Evolutionary conservation across 371 early-diverging fungal species (phyloP).

Genomic region (Blastocladiella emersonii): DNA sequence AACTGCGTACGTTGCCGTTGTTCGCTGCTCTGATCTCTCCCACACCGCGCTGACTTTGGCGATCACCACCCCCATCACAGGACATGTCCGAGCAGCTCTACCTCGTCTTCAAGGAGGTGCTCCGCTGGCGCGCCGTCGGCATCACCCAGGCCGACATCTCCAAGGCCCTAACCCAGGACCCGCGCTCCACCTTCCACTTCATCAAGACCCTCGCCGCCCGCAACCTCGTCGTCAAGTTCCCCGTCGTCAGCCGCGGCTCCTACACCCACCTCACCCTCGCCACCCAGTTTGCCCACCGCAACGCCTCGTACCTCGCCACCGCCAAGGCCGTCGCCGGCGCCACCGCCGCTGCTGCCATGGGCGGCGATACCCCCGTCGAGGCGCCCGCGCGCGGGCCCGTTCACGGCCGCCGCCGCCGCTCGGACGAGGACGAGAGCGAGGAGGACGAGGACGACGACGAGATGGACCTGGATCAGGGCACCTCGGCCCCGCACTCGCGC

Average conservation of each 20-base stretch:
- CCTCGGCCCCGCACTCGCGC: no score
- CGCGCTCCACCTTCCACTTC: constrained; percentile 44
- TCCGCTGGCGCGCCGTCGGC: constrained; percentile 29
- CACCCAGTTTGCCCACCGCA: constrained; percentile 15
- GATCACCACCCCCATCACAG: not conserved
- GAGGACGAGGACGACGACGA: not conserved
- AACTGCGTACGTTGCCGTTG: not conserved
- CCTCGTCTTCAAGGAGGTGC: constrained; percentile 22
- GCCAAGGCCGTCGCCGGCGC: not conserved
- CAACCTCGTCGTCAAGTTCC: constrained; percentile 28
- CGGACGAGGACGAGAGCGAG: not conserved
- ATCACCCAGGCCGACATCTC: constrained; percentile 37
- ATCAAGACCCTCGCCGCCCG: constrained; percentile 29
- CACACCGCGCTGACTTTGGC: not conserved
- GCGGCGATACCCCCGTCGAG: no score
- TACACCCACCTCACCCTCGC: constrained; percentile 22
- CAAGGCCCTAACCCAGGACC: constrained; percentile 31
- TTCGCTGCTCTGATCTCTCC: no score
- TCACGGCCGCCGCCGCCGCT: not conserved
- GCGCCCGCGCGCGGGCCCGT: not conserved
- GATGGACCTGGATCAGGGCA: no score
- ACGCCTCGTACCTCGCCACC: constrained; percentile 8
- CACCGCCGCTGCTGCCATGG: no score
- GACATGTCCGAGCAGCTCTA: constrained; percentile 5
- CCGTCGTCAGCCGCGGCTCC: constrained; percentile 19